These are phyloP conservation scores for Carex cristatella DNA, from an alignment of 176 grass and related monocot genomes.

Conservation along the genomic window DNA sequence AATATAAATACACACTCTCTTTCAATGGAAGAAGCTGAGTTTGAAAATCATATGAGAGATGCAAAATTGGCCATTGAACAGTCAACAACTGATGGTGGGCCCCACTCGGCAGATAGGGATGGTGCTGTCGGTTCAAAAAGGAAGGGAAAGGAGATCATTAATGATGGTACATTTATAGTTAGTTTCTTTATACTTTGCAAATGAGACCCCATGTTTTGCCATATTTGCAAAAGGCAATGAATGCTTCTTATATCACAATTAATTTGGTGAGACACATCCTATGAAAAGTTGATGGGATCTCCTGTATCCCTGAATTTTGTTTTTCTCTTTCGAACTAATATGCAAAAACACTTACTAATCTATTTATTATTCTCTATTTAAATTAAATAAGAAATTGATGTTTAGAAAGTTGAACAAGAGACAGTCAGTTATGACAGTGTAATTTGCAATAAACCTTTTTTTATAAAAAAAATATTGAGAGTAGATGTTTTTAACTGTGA, in stretches of 20 bases:
- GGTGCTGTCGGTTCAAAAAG: neutral
- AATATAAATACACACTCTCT: constrained; percentile 57
- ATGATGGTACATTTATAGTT: constrained; percentile 23
- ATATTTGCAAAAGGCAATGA: too few species aligned
- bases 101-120: constrained; percentile 3
- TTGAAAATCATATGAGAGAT: constrained; percentile 61
- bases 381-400: too few species aligned
- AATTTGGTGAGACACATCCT: too few species aligned
- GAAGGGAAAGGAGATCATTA: constrained; percentile 27
- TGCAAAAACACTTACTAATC: too few species aligned
- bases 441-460: neutral
- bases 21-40: constrained; percentile 74
- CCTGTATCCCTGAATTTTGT: too few species aligned
- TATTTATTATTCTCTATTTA: too few species aligned
- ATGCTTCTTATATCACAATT: too few species aligned
- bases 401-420: too few species aligned
- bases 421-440: neutral
- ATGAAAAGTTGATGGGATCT: too few species aligned
- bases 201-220: neutral
- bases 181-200: neutral
- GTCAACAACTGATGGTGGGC: constrained; percentile 35
- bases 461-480: neutral
- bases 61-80: constrained; percentile 46
- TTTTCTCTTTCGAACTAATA: too few species aligned
- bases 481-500: neutral